Percentiles rank a stretch among this genome's conserved stretches.
phyloP scores from a whole-genome alignment of 306 rosid genomes.

The Medicago truncatula region DNA sequence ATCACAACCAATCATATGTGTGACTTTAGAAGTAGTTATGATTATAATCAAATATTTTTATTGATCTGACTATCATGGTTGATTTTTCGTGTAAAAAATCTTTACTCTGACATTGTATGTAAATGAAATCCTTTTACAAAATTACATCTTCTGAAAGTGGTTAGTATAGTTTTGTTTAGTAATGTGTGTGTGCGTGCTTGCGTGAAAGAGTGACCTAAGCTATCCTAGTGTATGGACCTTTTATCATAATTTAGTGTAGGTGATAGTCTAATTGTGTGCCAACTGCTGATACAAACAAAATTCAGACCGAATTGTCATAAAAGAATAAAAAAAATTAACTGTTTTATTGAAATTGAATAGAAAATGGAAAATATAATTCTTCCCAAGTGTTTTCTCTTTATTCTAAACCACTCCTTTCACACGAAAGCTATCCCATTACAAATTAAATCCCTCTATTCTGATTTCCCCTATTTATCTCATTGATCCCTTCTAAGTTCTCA shows the following conservation, averaged over 20 bases:
- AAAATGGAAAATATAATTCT: not conserved
- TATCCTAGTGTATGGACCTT: constrained; percentile 3
- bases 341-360: not conserved
- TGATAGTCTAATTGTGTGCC: constrained; percentile 5
- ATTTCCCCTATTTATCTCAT: not conserved
- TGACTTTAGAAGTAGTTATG: no score
- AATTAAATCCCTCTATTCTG: no score
- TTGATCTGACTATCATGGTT: not conserved
- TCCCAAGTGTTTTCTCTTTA: no score
- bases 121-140: constrained; percentile 4
- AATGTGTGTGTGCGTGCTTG: no score
- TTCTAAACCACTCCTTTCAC: no score
- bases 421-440: no score
- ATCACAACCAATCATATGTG: no score
- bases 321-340: no score
- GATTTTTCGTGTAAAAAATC: no score
- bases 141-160: constrained; percentile 22
- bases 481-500: not conserved
- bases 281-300: not conserved
- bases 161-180: no score
- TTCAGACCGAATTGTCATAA: no score
- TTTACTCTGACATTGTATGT: constrained; percentile 46
- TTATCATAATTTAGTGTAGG: constrained; percentile 16
- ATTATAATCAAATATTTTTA: no score
- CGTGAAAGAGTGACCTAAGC: not conserved